Evolutionary conservation across 2,329 filamentous ascomycete genomes (phyloP).

Genomic region (Trichoderma atroviride): DNA sequence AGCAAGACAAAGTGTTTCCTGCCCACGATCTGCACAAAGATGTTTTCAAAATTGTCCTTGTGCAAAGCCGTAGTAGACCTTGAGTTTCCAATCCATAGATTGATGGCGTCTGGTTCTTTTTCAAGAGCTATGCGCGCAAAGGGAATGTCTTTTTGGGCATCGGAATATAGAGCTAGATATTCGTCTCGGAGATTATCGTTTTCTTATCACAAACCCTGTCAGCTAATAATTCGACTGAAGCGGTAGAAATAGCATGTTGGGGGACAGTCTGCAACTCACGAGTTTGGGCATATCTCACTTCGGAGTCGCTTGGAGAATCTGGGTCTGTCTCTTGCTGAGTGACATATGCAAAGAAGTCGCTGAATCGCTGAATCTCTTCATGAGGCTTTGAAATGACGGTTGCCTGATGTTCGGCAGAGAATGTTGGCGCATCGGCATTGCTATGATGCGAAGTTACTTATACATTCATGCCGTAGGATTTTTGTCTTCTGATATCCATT

Average conservation of each 20-base stretch:
- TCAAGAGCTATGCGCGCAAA: constrained; percentile 74
- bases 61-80: constrained; percentile 72
- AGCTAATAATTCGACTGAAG: not conserved
- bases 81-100: constrained; percentile 80
- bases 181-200: constrained; percentile 81
- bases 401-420: constrained; percentile 34
- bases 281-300: constrained; percentile 75
- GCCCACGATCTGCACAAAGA: constrained; percentile 76
- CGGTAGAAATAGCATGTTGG: not conserved
- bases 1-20: constrained; percentile 75
- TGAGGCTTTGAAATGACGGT: constrained; percentile 70
- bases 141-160: constrained; percentile 66
- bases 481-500: not conserved
- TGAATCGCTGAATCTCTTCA: constrained; percentile 66
- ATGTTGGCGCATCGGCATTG: constrained; percentile 44
- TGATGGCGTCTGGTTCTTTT: constrained; percentile 71
- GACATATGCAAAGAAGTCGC: constrained; percentile 63
- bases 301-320: constrained; percentile 38
- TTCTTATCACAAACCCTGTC: constrained; percentile 48
- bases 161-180: constrained; percentile 63
- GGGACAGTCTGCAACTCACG: constrained; percentile 50
- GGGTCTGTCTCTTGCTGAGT: constrained; percentile 56
- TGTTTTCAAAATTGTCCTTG: constrained; percentile 83
- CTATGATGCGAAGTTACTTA: constrained; percentile 31
- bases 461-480: not conserved